Base-by-base conservation (phyloP, 129 eudicot genomes). In the Flaveria bidentis region DNA sequence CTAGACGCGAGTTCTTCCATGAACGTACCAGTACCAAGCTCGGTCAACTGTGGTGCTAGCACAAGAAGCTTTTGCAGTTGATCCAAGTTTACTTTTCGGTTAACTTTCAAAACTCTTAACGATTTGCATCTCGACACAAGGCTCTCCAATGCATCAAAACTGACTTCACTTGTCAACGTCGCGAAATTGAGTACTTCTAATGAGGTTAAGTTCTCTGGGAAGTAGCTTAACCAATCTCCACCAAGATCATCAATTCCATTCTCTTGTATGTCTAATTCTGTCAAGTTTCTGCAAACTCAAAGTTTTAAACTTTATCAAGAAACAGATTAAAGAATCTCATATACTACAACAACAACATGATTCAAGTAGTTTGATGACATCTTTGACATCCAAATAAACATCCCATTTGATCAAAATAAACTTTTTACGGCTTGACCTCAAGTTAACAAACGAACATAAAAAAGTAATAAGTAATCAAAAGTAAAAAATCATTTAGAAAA, bases 1-100 rank as follows among this genome's bases (percentile, higher is more conserved):
- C 76, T 52, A 39, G 90, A 47, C 22, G 50, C 58, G 26, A 88
- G 82, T 65, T 90, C 89, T 80, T 85, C 86, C 39, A 71, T 18
- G 79, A 90, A 86, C 1, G 92, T 77, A 42, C 98, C 98, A 5
- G 98, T 92, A 6, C 98, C 94, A 46, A 92, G 89, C 84, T 86
- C 89, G 12, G 28, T 61, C 76, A 92, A 69, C 42, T 81, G 84
- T 57, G 98, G 90, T 44, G 96, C 88, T 13, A 50, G 82, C 53
- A 80, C 73, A 67, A 93, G 87, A 55, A 93, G 85, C 80, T 52
- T 82, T 63, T 71, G 84, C 77, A 90, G 28, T 55, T 88, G 88
- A 28, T 88, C 90, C 74, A 88, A 69, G 26, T 17, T 77, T 42
- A 93, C 61, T n/a, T 81, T 76, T 28, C 71, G 86, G 67, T 93